phyloP scores from a whole-genome alignment of 1,284 basidiomycete species.

The Golubevia pallescens region DNA sequence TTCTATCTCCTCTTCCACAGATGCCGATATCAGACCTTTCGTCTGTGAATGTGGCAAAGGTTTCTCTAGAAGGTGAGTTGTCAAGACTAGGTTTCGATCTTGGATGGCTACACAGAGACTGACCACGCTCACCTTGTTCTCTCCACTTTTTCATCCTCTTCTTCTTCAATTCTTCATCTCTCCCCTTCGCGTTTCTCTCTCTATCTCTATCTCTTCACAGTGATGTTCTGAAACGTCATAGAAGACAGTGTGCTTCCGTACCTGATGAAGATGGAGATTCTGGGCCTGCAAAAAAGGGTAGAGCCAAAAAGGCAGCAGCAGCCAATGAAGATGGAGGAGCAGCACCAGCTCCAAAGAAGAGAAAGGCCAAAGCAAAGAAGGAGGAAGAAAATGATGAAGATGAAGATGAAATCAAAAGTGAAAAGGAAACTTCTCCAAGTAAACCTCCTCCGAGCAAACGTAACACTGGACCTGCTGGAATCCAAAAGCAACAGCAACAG shows the following conservation, averaged over 20 bases:
- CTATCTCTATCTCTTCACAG: constrained; percentile 12
- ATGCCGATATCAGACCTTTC: constrained; percentile 59
- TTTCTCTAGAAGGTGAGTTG: constrained; percentile 49
- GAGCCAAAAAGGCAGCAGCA: too few species aligned
- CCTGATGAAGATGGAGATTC: not conserved
- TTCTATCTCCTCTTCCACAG: constrained; percentile 14
- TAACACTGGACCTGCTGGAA: not conserved
- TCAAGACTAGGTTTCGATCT: not conserved
- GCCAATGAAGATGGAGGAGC: too few species aligned
- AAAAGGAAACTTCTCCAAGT: not conserved
- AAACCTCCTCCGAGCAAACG: not conserved
- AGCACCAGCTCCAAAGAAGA: too few species aligned
- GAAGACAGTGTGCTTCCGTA: constrained; percentile 51
- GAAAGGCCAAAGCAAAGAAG: too few species aligned
- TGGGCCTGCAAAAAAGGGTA: too few species aligned
- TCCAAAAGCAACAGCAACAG: constrained; percentile 1
- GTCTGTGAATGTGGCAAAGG: constrained; percentile 61
- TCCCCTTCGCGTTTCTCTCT: not conserved
- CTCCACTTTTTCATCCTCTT: too few species aligned
- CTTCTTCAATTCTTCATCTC: too few species aligned
- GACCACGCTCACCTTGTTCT: too few species aligned
- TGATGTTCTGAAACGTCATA: constrained; percentile 59
- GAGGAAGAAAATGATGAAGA: too few species aligned
- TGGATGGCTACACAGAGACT: too few species aligned
- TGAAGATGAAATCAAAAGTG: too few species aligned